A percentile compares a stretch with the other conserved stretches of the same genome.
These are phyloP conservation scores for Exophiala sideris DNA, from an alignment of 2,329 filamentous ascomycete genomes.

Conservation along the genomic window DNA sequence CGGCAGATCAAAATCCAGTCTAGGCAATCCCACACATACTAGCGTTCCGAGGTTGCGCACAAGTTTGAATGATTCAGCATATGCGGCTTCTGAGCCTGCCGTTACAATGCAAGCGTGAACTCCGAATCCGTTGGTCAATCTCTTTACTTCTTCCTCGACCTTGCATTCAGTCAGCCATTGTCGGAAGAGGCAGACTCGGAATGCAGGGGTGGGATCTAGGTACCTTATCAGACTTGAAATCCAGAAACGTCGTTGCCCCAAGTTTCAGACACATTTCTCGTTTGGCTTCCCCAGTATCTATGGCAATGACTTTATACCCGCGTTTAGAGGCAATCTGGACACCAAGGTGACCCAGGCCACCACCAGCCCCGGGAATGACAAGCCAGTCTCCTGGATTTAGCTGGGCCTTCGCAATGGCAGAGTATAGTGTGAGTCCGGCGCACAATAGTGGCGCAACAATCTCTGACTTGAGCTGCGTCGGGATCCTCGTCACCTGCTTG, in stretches of 20 bases:
- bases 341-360: conserved; percentile 40
- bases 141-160: conserved; percentile 37
- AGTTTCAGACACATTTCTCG: conserved; percentile 34
- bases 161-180: too few relatives aligned
- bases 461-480: conserved; percentile 32
- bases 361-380: conserved; percentile 37
- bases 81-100: conserved; percentile 45
- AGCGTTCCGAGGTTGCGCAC: conserved; percentile 46
- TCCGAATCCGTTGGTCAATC: conserved; percentile 39
- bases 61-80: conserved; percentile 43
- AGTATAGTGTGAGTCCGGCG: conserved; percentile 40
- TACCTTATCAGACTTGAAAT: conserved; percentile 33
- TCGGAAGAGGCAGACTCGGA: too few relatives aligned
- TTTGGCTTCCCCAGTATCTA: conserved; percentile 38
- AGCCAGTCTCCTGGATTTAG: conserved; percentile 36
- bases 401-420: conserved; percentile 38
- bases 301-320: conserved; percentile 37
- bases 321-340: conserved; percentile 38
- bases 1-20: conserved; percentile 42
- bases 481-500: conserved; percentile 37
- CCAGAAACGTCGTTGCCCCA: conserved; percentile 35
- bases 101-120: conserved; percentile 48
- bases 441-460: conserved; percentile 38
- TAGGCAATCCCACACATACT: conserved; percentile 48
- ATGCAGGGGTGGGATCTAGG: too few relatives aligned